Evolutionary conservation across 768 basidiomycete genomes (phyloP).

Genomic region (Myochromella boudieri): DNA sequence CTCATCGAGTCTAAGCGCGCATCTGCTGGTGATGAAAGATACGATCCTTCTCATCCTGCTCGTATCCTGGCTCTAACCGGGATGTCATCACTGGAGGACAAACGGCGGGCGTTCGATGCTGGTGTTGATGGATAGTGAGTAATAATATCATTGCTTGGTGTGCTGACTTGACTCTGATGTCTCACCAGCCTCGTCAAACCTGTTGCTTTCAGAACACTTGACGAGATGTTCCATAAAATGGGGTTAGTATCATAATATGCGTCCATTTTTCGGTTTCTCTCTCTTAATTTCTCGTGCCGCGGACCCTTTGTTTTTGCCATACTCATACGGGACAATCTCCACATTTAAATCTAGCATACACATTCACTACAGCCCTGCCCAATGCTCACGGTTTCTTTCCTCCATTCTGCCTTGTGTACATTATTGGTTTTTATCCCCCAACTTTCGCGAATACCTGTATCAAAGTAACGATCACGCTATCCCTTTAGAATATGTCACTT

Average conservation of each 20-base stretch:
- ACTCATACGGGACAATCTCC: background rate
- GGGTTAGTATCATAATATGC: constrained; percentile 33
- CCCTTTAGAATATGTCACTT: too few species aligned
- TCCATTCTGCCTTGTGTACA: background rate
- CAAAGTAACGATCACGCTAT: too few species aligned
- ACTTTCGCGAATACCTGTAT: too few species aligned
- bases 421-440: too few species aligned
- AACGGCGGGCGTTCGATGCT: constrained; percentile 85
- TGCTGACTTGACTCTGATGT: background rate
- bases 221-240: constrained; percentile 78
- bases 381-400: too few species aligned
- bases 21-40: constrained; percentile 24
- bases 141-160: background rate
- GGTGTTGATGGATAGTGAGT: constrained; percentile 96
- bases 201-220: constrained; percentile 89
- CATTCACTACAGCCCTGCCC: background rate
- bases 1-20: constrained; percentile 54
- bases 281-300: background rate
- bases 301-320: background rate
- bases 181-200: constrained; percentile 82
- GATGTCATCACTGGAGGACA: constrained; percentile 92
- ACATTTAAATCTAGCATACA: background rate
- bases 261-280: background rate
- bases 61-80: constrained; percentile 90
- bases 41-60: constrained; percentile 22